These are phyloP conservation scores for Exutisphaerella laricina DNA, from an alignment of 2,329 filamentous ascomycete genomes.

Conservation along the genomic window DNA sequence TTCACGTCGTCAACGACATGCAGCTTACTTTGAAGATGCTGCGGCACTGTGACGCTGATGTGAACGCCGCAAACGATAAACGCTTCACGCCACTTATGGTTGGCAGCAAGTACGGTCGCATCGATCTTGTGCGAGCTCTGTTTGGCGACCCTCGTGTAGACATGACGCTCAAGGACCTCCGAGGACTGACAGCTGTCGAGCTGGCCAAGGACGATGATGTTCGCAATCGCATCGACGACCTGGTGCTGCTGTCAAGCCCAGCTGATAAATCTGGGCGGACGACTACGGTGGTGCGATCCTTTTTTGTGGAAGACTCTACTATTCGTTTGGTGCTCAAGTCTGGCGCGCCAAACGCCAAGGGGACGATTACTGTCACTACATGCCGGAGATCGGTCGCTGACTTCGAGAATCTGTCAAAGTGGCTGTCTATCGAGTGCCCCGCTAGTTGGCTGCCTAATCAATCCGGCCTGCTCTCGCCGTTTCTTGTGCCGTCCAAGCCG, in stretches of 20 bases:
- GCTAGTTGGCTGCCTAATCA: constrained; percentile 89
- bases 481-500: constrained; percentile 87
- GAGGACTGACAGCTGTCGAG: constrained; percentile 90
- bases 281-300: constrained; percentile 88
- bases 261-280: constrained; percentile 71
- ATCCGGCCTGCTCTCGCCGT: constrained; percentile 73
- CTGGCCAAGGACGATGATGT: constrained; percentile 97
- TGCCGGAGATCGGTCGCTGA: constrained; percentile 81
- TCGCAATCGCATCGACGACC: constrained; percentile 89
- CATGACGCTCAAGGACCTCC: constrained; percentile 71
- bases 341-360: constrained; percentile 72
- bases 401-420: constrained; percentile 82
- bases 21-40: constrained; percentile 70
- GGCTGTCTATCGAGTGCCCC: constrained; percentile 82
- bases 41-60: constrained; percentile 83
- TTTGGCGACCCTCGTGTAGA: constrained; percentile 88
- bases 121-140: constrained; percentile 84
- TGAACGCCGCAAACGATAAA: constrained; percentile 92
- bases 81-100: constrained; percentile 96
- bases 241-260: constrained; percentile 73
- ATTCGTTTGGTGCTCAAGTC: constrained; percentile 92
- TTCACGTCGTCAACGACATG: constrained; percentile 92
- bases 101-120: constrained; percentile 93
- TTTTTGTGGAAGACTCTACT: constrained; percentile 94
- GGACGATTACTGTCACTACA: constrained; percentile 89